These are phyloP conservation scores for Boletus bicolor DNA, from an alignment of 768 basidiomycete genomes.

Conservation along the genomic window DNA sequence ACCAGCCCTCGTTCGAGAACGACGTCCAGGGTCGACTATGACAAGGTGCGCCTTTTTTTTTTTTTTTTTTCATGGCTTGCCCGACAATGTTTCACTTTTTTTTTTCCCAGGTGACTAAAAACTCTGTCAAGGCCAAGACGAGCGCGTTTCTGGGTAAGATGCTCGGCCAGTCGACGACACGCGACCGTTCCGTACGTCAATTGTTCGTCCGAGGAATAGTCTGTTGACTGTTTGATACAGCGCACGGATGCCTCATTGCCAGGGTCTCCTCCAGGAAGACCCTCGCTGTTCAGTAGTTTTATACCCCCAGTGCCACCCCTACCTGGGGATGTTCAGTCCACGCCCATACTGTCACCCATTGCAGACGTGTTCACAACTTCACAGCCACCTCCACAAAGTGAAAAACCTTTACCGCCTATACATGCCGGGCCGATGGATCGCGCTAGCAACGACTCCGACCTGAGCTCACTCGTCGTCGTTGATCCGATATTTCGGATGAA, in stretches of 20 bases:
- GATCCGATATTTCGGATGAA: conserved; percentile 44
- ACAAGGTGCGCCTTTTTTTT: conserved; percentile 41
- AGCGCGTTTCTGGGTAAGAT: conserved; percentile 79
- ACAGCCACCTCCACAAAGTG: conserved; percentile 33
- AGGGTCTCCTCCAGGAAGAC: conserved; percentile 23
- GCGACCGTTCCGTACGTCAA: conserved; percentile 64
- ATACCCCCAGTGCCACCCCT: conserved; percentile 45
- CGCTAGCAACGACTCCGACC: conserved; percentile 44
- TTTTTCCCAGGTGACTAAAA: conserved; percentile 38
- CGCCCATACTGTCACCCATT: conserved; percentile 42
- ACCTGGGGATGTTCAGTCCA: conserved; percentile 42
- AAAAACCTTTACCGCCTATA: conserved; percentile 69
- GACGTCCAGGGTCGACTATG: conserved; percentile 38
- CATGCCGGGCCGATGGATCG: conserved; percentile 33
- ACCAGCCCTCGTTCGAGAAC: conserved; percentile 44
- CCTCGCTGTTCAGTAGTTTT: conserved; percentile 37
- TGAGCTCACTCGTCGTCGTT: conserved; percentile 56
- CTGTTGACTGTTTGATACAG: conserved; percentile 33
- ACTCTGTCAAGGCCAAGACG: conserved; percentile 74
- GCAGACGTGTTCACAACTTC: conserved; percentile 49
- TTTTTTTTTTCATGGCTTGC: neutral
- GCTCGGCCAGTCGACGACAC: conserved; percentile 60
- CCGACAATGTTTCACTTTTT: neutral
- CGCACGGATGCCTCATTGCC: conserved; percentile 50
- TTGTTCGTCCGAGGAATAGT: conserved; percentile 2